Percentiles rank a stretch among this genome's conserved stretches.
These are phyloP conservation scores for Phytophthora multivora DNA, from an alignment of 352 stramenopile species.

Conservation along the genomic window DNA sequence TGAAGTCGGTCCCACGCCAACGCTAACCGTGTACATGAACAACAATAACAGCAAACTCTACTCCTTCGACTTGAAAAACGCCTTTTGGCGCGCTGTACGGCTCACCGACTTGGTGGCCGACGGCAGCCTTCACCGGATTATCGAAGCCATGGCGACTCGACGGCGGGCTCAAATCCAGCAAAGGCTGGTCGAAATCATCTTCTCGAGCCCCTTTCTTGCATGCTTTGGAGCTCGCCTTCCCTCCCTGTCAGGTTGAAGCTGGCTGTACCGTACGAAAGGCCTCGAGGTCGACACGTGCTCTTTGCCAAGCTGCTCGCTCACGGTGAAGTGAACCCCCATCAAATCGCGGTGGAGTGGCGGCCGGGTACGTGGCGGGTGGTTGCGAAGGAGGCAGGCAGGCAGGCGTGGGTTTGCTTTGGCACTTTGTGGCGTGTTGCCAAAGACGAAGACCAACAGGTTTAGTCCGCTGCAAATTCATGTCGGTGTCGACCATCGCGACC, in stretches of 20 bases:
- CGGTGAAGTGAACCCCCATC: slow-evolving; percentile 4
- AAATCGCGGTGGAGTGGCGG: slow-evolving; percentile 16
- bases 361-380: slow-evolving; percentile 1
- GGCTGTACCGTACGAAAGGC: slow-evolving; percentile 19
- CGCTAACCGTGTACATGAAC: too few species aligned
- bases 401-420: too few species aligned
- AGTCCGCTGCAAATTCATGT: slow-evolving; percentile 3
- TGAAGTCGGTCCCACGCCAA: slow-evolving; percentile 14
- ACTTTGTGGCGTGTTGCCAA: too few species aligned
- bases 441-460: too few species aligned
- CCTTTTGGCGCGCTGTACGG: too few species aligned
- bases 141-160: slow-evolving; percentile 35
- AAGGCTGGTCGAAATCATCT: slow-evolving; percentile 21
- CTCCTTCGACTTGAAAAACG: too few species aligned
- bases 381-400: too few species aligned
- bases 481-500: slow-evolving; percentile 21
- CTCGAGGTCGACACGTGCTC: background rate
- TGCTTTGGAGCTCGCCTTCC: slow-evolving; percentile 9
- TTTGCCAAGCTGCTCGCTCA: background rate
- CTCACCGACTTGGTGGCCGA: background rate
- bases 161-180: slow-evolving; percentile 28
- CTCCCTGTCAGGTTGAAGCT: slow-evolving; percentile 36
- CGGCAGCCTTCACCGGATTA: slow-evolving; percentile 8
- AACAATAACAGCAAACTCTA: too few species aligned
- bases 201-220: slow-evolving; percentile 17